Evolutionary conservation across 2,329 filamentous ascomycete genomes (phyloP).

Genomic region (Xylaria polymorpha): DNA sequence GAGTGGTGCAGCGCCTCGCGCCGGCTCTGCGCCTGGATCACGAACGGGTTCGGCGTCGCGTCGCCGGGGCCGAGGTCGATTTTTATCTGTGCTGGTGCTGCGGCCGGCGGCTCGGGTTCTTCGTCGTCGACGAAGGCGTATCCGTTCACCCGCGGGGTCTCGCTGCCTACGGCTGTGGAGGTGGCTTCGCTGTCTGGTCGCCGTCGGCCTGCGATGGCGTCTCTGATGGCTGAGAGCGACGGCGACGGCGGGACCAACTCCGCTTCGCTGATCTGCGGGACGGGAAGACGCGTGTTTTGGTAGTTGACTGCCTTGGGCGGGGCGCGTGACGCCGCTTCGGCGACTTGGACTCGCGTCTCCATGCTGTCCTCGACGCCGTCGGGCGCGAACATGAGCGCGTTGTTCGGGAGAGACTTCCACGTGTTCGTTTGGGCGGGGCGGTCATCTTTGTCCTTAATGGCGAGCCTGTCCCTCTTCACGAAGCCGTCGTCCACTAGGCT

Average conservation of each 20-base stretch:
- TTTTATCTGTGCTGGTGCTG: constrained; percentile 45
- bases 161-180: constrained; percentile 66
- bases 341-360: constrained; percentile 73
- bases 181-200: constrained; percentile 73
- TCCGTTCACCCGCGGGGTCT: constrained; percentile 91
- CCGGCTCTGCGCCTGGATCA: constrained; percentile 77
- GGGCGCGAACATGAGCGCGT: constrained; percentile 87
- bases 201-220: constrained; percentile 80
- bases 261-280: constrained; percentile 54
- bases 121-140: constrained; percentile 95
- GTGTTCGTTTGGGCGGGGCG: constrained; percentile 81
- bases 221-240: constrained; percentile 83
- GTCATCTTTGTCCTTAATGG: constrained; percentile 74
- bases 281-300: constrained; percentile 82
- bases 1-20: constrained; percentile 85
- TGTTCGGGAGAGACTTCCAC: constrained; percentile 81
- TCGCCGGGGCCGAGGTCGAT: constrained; percentile 70
- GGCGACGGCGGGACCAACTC: constrained; percentile 75
- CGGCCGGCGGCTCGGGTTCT: constrained; percentile 59
- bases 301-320: constrained; percentile 83
- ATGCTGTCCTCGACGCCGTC: constrained; percentile 70
- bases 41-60: constrained; percentile 81
- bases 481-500: constrained; percentile 68
- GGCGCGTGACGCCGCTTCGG: constrained; percentile 77
- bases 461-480: constrained; percentile 66